Percentiles rank a stretch among this genome's conserved stretches.
These are phyloP conservation scores for Yamadazyma buinensis DNA, from an alignment of 1,139 yeast species.

Conservation along the genomic window DNA sequence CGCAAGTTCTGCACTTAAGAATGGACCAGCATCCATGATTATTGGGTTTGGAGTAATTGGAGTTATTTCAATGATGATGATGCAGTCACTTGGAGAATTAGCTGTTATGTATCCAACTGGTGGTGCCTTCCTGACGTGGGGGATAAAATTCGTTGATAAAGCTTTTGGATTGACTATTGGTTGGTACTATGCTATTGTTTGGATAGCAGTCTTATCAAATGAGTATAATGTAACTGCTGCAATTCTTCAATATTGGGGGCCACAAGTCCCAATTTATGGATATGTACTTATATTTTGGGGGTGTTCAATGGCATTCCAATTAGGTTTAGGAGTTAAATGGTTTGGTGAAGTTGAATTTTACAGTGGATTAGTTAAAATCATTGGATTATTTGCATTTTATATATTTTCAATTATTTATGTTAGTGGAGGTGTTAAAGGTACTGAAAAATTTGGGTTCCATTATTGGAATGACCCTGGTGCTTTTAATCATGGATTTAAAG, in stretches of 20 bases:
- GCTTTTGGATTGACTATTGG: conserved; percentile 62
- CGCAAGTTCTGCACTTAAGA: conserved; percentile 40
- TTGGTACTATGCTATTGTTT: conserved; percentile 59
- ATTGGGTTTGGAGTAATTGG: conserved; percentile 50
- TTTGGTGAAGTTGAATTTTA: conserved; percentile 71
- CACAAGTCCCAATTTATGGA: conserved; percentile 57
- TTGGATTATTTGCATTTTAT: conserved; percentile 55
- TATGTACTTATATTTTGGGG: conserved; percentile 55
- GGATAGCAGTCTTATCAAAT: conserved; percentile 59
- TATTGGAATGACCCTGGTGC: conserved; percentile 53
- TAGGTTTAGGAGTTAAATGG: conserved; percentile 52
- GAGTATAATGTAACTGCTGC: conserved; percentile 56
- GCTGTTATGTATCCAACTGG: conserved; percentile 52
- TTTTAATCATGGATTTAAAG: conserved; percentile 54
- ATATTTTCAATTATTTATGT: conserved; percentile 56
- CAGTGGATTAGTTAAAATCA: conserved; percentile 54
- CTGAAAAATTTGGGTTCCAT: conserved; percentile 47
- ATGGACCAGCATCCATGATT: conserved; percentile 45
- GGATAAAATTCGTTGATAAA: conserved; percentile 46
- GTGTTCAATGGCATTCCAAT: conserved; percentile 50
- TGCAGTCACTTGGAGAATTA: conserved; percentile 57
- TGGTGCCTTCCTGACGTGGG: conserved; percentile 46
- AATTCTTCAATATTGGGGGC: conserved; percentile 56
- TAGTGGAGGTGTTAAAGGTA: conserved; percentile 60
- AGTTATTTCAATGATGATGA: conserved; percentile 52